phyloP scores from a whole-genome alignment of 176 grass and related monocot species.

The Bolboschoenus planiculmis region DNA sequence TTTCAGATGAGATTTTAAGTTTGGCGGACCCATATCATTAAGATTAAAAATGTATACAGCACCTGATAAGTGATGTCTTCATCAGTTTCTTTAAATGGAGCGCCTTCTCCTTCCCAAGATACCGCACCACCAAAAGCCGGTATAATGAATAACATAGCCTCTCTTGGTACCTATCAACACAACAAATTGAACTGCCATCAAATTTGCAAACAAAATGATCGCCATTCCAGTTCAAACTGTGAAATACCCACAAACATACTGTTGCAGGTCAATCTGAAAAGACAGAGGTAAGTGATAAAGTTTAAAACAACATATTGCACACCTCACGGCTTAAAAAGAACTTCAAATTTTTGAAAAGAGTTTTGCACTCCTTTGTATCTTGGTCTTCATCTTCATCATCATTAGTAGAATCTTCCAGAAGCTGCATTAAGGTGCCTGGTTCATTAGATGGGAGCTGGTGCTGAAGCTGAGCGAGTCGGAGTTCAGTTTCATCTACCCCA shows the following conservation, averaged over 20 bases:
- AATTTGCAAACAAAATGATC: background rate
- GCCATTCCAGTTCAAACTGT: background rate
- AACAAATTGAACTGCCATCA: background rate
- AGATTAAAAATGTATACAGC: background rate
- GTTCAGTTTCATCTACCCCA: slow-evolving; percentile 61
- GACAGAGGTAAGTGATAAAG: background rate
- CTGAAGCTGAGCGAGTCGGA: slow-evolving; percentile 86
- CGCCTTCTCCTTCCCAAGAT: slow-evolving; percentile 90
- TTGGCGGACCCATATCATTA: background rate
- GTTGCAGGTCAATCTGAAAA: background rate
- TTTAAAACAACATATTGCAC: slow-evolving; percentile 3
- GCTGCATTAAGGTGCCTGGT: slow-evolving; percentile 88
- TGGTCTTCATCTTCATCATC: slow-evolving; percentile 43
- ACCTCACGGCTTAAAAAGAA: slow-evolving; percentile 96
- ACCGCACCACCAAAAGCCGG: slow-evolving; percentile 87
- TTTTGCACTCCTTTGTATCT: slow-evolving; percentile 62
- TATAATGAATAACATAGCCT: slow-evolving; percentile 86
- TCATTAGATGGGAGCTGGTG: slow-evolving; percentile 87
- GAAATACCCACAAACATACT: background rate
- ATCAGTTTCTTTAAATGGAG: slow-evolving; percentile 73
- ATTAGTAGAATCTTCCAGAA: slow-evolving; percentile 64
- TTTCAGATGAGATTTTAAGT: background rate
- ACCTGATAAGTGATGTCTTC: slow-evolving; percentile 85
- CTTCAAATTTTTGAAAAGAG: slow-evolving; percentile 79
- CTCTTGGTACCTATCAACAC: slow-evolving; percentile 71